Base-by-base conservation (phyloP, 1,284 basidiomycete species). In the Ceratobasidium sp. region DNA sequence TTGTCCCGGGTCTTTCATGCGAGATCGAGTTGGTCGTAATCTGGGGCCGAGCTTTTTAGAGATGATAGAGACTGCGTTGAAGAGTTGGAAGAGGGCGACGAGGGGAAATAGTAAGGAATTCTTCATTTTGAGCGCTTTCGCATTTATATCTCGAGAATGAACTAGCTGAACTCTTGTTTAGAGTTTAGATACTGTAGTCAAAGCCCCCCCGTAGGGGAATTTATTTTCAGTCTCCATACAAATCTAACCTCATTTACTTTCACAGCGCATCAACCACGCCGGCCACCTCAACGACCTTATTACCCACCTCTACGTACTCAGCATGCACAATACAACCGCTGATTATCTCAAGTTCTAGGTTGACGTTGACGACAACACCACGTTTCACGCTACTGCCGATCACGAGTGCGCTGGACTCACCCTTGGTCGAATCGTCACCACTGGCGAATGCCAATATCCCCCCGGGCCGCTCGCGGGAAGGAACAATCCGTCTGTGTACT, bases 211-310 rank as follows among this genome's bases (percentile, higher is more conserved):
- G 27, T 60, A 65, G 44, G 7, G 62, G 22, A 66, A 33, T 14
- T 2, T 17, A 29, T 29, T 24, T n/a, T 14, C 8, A 8, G 7
- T 19, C 57, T 19, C 27, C 44, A 33, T 41, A 15, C n/a, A n/a
- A 11, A 24, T 9, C 6, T 33, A 22, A 17, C n/a, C n/a, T n/a
- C n/a, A n/a, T 45, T 22, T 14, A n/a, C 78, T 31, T 51, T 50
- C 27, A 22, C 60, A 80, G 80, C 66, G 79, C 75, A 51, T 80
- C 29, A 73, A 74, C 60, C 75, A 75, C 27, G 81, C 81, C 33
- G 81, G 75, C 5, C 81, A 82, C 78, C 78, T 79, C 76, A 82
- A 82, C 69, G 81, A 82, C 56, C 79, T 79, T 14, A 77, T 80
- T 54, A 80, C 78, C 3, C 79, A 81, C 73, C 71, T 80, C 14